Base-by-base conservation (phyloP, 2,329 filamentous ascomycete genomes). In the Aspergillus sp. region DNA sequence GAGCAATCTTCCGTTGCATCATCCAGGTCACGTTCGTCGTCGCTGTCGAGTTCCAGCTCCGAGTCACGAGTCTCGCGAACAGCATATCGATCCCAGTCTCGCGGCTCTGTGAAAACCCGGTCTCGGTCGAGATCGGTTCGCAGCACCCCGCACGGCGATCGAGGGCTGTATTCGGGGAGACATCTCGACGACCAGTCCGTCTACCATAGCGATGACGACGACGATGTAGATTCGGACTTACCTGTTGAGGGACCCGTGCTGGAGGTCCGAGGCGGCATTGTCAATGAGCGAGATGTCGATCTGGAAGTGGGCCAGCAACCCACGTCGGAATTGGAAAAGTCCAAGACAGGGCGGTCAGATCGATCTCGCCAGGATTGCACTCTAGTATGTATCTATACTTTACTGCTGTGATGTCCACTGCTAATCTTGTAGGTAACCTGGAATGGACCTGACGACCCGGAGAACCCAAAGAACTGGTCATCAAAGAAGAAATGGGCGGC, bases 401-500 rank as follows among this genome's bases (percentile, higher is more conserved):
- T 30, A 30, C 10, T 30, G 6, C 6, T 11, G 10, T 30, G 26
- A 2, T 11, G 26, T 9, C 10, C 9, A 30, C 8, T 14, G 6
- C 16, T 38, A n/a, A 38, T n/a, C 9, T 9, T 14, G 8, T 33
- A 76, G 73, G 67, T 75, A 6, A 68, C 61, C 9, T 79, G 83
- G 82, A 71, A 78, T 33, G 80, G 79, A 0, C 78, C 80, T 3
- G 73, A 83, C 47, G 76, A 78, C 50, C 72, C 73, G 0, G 66
- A 68, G 5, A 76, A 78, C 46, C 75, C 76, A 1, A 72, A 73
- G 51, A 83, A 84, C 66, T 87, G 84, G 83, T 54, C 73, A 0
- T 70, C 68, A 26, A 69, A 66, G 30, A 79, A 76, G 63, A 86
- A 85, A 66, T 86, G 83, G 84, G 68, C 70, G 1, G 77, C 78